Evolutionary conservation across 331 rosid species (phyloP), one percentile per base, ranked within the genome.

Genomic region (Rhamnella rubrinervis): DNA sequence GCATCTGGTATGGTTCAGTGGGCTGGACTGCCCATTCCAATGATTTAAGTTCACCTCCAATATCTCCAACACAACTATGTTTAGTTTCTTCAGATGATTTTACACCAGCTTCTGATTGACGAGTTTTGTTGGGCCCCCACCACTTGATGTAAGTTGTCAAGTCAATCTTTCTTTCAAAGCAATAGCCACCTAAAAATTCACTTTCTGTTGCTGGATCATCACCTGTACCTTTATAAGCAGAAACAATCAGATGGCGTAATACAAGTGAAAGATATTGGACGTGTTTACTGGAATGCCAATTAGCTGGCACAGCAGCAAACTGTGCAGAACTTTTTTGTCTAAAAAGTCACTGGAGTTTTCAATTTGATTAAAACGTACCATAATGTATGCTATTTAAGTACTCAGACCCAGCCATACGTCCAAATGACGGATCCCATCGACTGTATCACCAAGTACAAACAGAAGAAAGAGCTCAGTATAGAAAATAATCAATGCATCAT

Each of bases 1-100:
- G 99, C 92, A 95, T 87, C 85, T 89, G 88, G 84, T 87, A 95
- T 79, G 97, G 96, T 74, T 89, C 97, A 17, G 88, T 82, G 4
- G 81, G 96, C 75, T 80, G 87, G 55, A 66, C 68, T 68, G 79
- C 82, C 89, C 87, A 87, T 74, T 88, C 96, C 77, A 91, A 72
- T 63, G 87, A 78, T 71, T 85, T 95, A 23, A 95, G 90, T 71
- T 95, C 99, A 50, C 85, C 66, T 77, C 79, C 83, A 67, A 82
- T 53, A 75, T 91, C 98, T 71, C 92, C 97, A 37, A 78, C 77
- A 72, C 77, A 73, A 67, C 85, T 67, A 23, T 72, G 87, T 58
- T 81, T 93, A 74, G 85, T 76, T 52, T 88, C 98, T 73, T 91
- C 97, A 18, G 80, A 82, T 41, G 82, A 88, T 87, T 87, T 91